Percentiles rank a stretch among this genome's conserved stretches.
phyloP scores from a whole-genome alignment of 2,329 filamentous ascomycete species.

The Trichoderma aggressivum region DNA sequence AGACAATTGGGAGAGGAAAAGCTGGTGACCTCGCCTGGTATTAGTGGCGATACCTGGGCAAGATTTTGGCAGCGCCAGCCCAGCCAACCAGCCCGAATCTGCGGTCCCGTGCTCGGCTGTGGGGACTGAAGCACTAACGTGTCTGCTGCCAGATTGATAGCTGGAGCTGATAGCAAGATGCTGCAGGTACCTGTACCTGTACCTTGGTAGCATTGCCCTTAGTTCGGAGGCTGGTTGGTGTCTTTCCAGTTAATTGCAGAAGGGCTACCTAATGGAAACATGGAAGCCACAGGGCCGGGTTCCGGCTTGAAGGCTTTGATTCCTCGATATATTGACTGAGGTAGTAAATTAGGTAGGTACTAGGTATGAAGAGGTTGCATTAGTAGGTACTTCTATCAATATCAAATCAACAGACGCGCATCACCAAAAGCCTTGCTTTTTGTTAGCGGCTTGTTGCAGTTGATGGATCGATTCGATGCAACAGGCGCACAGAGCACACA shows the following conservation, averaged over 20 bases:
- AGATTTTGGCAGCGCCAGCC: not conserved
- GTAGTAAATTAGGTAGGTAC: not conserved
- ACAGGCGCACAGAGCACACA: not conserved
- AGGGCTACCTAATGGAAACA: not conserved
- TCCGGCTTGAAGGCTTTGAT: not conserved
- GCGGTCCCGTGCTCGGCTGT: conserved; percentile 10
- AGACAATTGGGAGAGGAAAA: not conserved
- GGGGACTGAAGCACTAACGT: conserved; percentile 1
- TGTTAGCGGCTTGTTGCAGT: not conserved
- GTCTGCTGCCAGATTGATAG: not conserved
- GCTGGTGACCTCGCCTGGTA: conserved; percentile 3
- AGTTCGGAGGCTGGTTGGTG: not conserved
- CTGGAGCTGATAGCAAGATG: not conserved
- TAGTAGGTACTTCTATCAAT: not conserved
- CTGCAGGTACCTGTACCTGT: not conserved
- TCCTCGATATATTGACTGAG: not conserved
- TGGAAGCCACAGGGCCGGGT: not conserved
- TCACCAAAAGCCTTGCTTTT: not conserved
- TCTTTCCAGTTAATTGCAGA: not conserved
- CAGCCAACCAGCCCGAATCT: conserved; percentile 6
- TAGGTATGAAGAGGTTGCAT: not conserved
- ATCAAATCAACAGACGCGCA: not conserved
- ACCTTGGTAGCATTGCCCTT: not conserved
- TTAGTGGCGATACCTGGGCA: conserved; percentile 8
- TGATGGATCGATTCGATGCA: too few relatives aligned